Evolutionary conservation across 2,329 filamentous ascomycete genomes (phyloP).

Genomic region (Sporothrix dimorphospora): DNA sequence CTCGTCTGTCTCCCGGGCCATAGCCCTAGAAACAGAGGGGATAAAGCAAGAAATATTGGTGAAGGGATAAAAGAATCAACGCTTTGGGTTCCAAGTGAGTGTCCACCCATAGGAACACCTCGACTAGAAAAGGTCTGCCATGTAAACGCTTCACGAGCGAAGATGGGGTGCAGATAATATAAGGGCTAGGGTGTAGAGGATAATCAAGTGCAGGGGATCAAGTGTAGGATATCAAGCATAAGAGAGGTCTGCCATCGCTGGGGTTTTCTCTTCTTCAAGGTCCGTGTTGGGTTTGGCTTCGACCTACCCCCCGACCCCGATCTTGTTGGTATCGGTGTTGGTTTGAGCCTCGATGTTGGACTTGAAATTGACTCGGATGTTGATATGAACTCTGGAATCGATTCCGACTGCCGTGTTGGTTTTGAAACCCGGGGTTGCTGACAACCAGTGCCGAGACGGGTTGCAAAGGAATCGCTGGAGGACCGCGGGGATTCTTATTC

Average conservation of each 20-base stretch:
- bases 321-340: background rate
- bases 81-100: background rate
- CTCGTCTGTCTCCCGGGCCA: background rate
- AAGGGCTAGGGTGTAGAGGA: background rate
- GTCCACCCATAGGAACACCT: background rate
- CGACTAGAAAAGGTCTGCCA: too few relatives aligned
- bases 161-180: background rate
- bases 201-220: background rate
- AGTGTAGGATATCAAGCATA: background rate
- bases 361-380: background rate
- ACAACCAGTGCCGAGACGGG: background rate
- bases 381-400: background rate
- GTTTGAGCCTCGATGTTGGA: background rate
- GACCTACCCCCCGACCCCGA: too few relatives aligned
- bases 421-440: background rate
- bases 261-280: too few relatives aligned
- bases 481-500: background rate
- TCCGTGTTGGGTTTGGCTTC: too few relatives aligned
- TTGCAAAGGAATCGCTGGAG: background rate
- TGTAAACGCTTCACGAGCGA: background rate
- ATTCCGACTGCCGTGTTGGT: background rate
- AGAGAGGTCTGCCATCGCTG: background rate
- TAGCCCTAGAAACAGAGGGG: background rate
- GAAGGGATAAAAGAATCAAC: background rate
- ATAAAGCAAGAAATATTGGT: background rate